Conservation (phyloP, 202 grass and related monocot genomes). For the Schoenoplectus triqueter region DNA sequence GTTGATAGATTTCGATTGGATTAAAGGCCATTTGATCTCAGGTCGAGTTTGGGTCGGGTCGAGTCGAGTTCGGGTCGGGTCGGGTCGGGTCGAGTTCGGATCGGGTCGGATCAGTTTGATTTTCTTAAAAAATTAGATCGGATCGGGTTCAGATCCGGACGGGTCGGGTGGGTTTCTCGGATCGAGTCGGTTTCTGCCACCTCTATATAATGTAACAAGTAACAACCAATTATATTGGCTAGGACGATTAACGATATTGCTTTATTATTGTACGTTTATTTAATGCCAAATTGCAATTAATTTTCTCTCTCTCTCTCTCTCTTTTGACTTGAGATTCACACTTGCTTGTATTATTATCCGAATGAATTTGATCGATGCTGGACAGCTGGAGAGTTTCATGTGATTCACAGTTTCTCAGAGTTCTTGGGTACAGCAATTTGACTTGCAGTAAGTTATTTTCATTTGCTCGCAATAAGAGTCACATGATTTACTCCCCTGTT, state of each 20-base stretch:
- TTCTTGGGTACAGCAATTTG: conserved; percentile 17
- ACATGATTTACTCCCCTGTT: neutral
- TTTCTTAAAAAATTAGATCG: no score
- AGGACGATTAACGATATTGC: neutral
- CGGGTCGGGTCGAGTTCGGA: no score
- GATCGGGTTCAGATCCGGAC: no score
- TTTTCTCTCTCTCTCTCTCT: neutral
- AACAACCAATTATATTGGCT: neutral
- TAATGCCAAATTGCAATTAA: neutral
- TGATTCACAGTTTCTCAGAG: conserved; percentile 8
- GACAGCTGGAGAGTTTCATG: conserved; percentile 2
- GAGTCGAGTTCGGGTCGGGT: no score
- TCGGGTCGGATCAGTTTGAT: no score
- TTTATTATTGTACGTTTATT: conserved; percentile 13
- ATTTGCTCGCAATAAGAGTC: conserved; percentile 15
- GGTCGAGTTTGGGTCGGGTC: no score
- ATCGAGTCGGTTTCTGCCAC: no score
- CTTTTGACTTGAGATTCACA: conserved; percentile 10
- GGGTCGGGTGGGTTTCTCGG: no score
- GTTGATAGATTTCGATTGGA: no score
- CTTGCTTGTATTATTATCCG: conserved; percentile 18
- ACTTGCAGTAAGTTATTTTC: neutral
- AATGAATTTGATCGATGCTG: conserved; percentile 14
- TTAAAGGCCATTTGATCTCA: no score
- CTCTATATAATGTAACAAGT: no score